Percentiles rank a stretch among this genome's conserved stretches.
phyloP scores from a whole-genome alignment of 2,329 filamentous ascomycete species.

The Aspergillus alliaceus region DNA sequence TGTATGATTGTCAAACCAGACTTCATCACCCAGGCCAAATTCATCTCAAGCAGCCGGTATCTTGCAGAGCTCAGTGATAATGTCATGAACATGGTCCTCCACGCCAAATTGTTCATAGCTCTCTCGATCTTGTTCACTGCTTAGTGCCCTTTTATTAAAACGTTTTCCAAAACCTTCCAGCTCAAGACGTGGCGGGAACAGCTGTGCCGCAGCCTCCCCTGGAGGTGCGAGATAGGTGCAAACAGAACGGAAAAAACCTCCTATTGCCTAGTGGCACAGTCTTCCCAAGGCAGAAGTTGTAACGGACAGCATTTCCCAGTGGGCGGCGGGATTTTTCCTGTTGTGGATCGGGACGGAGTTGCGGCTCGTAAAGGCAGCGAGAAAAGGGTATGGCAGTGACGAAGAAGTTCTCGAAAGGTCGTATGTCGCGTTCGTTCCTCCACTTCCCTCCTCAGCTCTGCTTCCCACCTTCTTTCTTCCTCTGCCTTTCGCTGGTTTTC shows the following conservation, averaged over 20 bases:
- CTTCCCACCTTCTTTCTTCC: background rate
- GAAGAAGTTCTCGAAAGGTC: slow-evolving; percentile 21
- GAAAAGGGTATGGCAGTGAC: slow-evolving; percentile 20
- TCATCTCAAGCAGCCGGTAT: too few relatives aligned
- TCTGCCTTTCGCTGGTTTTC: background rate
- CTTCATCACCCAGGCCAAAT: too few relatives aligned
- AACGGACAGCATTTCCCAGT: slow-evolving; percentile 25
- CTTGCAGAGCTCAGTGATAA: too few relatives aligned
- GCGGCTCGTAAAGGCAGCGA: slow-evolving; percentile 15
- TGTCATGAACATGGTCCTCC: too few relatives aligned
- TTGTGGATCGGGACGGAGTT: slow-evolving; percentile 19
- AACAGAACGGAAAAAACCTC: slow-evolving; percentile 22
- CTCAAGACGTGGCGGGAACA: slow-evolving; percentile 14
- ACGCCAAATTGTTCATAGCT: slow-evolving; percentile 20
- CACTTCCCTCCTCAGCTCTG: slow-evolving; percentile 1
- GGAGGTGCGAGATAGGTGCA: slow-evolving; percentile 16
- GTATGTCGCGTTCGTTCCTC: slow-evolving; percentile 10
- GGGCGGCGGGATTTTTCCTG: slow-evolving; percentile 19
- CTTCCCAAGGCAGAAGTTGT: slow-evolving; percentile 18
- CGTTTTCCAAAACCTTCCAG: slow-evolving; percentile 12
- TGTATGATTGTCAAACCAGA: too few relatives aligned
- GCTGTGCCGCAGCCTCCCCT: background rate
- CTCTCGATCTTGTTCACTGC: slow-evolving; percentile 19
- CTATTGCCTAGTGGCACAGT: slow-evolving; percentile 18
- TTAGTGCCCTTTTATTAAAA: slow-evolving; percentile 11